Percentiles rank a stretch among this genome's conserved stretches.
phyloP scores from a whole-genome alignment of 2,329 filamentous ascomycete species.

The Leptographium procerum region DNA sequence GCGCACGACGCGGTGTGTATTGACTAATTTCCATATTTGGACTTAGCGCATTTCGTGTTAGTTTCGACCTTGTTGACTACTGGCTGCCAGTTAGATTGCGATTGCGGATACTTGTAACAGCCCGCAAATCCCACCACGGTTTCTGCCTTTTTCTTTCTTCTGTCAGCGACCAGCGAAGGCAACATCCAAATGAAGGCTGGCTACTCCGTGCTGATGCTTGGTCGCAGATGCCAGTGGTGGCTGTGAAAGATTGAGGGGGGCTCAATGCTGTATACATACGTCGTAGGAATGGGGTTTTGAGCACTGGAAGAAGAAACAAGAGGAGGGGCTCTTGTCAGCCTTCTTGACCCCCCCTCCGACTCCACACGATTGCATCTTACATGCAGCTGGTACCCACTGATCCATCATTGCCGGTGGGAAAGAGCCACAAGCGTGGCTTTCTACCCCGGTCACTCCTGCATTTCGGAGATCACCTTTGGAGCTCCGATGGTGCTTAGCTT shows the following conservation, averaged over 20 bases:
- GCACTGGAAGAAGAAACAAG: background rate
- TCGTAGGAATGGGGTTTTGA: too few species aligned
- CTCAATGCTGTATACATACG: too few species aligned
- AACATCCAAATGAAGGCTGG: background rate
- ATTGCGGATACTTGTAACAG: background rate
- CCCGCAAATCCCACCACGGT: background rate
- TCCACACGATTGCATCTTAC: background rate
- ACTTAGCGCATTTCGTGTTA: background rate
- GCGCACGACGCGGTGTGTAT: slow-evolving; percentile 3
- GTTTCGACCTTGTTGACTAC: background rate
- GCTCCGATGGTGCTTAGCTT: background rate
- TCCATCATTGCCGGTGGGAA: background rate
- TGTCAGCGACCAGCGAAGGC: background rate
- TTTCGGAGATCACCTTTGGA: background rate
- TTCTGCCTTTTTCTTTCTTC: background rate
- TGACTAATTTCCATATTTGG: slow-evolving; percentile 5
- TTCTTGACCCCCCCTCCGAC: background rate
- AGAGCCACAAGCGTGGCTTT: background rate
- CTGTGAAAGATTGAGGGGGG: background rate
- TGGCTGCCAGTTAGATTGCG: background rate
- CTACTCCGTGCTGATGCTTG: background rate
- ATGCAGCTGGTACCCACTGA: background rate
- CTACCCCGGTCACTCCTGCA: background rate
- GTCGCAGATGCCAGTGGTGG: background rate
- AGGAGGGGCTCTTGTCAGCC: background rate